Percentiles rank a stretch among this genome's conserved stretches.
These are phyloP conservation scores for Onygena corvina DNA, from an alignment of 2,329 filamentous ascomycete genomes.

Conservation along the genomic window DNA sequence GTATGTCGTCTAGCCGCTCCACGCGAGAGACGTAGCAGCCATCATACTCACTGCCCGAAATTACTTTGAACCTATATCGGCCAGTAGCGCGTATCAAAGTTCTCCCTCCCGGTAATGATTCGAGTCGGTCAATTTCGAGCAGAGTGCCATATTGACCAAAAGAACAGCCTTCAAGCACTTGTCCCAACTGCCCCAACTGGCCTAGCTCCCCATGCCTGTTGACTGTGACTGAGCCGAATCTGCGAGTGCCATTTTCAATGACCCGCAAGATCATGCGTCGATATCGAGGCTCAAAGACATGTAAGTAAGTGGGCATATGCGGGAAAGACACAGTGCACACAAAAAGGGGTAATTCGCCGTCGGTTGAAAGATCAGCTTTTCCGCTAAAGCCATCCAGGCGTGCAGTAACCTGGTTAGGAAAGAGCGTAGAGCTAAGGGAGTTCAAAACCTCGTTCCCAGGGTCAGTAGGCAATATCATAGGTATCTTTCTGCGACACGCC, in stretches of 20 bases:
- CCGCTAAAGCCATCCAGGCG: slow-evolving; percentile 50
- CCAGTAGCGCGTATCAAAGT: slow-evolving; percentile 71
- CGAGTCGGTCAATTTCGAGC: slow-evolving; percentile 60
- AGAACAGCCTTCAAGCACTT: slow-evolving; percentile 34
- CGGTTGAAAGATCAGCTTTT: slow-evolving; percentile 40
- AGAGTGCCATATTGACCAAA: slow-evolving; percentile 70
- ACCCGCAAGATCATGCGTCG: slow-evolving; percentile 75
- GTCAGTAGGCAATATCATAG: slow-evolving; percentile 39
- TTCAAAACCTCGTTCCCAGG: slow-evolving; percentile 52
- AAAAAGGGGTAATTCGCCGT: slow-evolving; percentile 53
- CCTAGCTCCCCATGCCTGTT: slow-evolving; percentile 35
- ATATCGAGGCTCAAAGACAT: slow-evolving; percentile 88
- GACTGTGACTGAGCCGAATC: slow-evolving; percentile 76
- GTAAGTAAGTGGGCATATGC: slow-evolving; percentile 69
- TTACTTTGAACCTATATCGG: slow-evolving; percentile 61
- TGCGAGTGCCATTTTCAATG: slow-evolving; percentile 54
- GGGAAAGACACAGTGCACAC: slow-evolving; percentile 68
- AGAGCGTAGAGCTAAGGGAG: slow-evolving; percentile 55
- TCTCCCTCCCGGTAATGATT: slow-evolving; percentile 65
- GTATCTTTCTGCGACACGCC: slow-evolving; percentile 58
- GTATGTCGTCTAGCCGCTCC: slow-evolving; percentile 70
- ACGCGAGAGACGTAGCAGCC: slow-evolving; percentile 67
- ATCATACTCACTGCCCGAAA: slow-evolving; percentile 51
- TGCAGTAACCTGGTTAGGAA: slow-evolving; percentile 50
- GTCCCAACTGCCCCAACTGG: no score